Conservation (phyloP, 2,329 filamentous ascomycete genomes). For the Ilyonectria destructans region DNA sequence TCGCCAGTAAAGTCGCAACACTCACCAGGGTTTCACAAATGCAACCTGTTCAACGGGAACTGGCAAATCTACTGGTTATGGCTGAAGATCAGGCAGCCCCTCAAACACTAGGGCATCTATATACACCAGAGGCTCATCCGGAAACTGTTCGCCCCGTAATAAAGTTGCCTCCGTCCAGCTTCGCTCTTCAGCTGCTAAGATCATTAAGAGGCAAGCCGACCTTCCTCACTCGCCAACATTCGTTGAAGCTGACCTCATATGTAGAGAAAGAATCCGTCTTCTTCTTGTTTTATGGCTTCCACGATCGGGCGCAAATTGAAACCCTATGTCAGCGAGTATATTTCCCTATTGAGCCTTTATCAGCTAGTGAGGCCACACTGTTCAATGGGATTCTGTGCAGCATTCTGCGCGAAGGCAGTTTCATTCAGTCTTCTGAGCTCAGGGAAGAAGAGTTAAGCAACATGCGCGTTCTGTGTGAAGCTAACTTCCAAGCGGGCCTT, state of each 20-base stretch:
- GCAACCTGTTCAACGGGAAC: constrained; percentile 1
- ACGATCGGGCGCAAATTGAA: neutral
- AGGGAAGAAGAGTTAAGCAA: neutral
- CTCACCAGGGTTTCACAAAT: neutral
- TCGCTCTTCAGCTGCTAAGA: neutral
- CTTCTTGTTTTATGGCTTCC: constrained; percentile 12
- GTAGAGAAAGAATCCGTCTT: constrained; percentile 1
- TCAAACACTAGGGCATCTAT: neutral
- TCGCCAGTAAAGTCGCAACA: constrained; percentile 4
- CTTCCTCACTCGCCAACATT: too few species aligned
- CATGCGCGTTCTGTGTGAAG: constrained; percentile 11
- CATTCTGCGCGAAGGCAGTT: constrained; percentile 10
- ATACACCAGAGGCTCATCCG: too few species aligned
- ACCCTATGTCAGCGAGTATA: constrained; percentile 13
- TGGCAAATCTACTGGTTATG: constrained; percentile 14
- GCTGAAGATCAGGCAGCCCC: neutral
- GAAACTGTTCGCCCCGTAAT: too few species aligned
- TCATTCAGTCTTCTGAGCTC: neutral
- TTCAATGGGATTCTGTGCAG: constrained; percentile 20
- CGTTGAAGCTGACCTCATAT: neutral
- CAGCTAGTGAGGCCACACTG: neutral
- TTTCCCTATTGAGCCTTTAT: constrained; percentile 19
- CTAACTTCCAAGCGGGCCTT: constrained; percentile 12
- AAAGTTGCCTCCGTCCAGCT: too few species aligned
- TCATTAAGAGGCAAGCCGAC: neutral